Evolutionary conservation across 768 basidiomycete genomes (phyloP), one percentile per base, ranked within the genome.

Genomic region (Antrodiella citrinella): DNA sequence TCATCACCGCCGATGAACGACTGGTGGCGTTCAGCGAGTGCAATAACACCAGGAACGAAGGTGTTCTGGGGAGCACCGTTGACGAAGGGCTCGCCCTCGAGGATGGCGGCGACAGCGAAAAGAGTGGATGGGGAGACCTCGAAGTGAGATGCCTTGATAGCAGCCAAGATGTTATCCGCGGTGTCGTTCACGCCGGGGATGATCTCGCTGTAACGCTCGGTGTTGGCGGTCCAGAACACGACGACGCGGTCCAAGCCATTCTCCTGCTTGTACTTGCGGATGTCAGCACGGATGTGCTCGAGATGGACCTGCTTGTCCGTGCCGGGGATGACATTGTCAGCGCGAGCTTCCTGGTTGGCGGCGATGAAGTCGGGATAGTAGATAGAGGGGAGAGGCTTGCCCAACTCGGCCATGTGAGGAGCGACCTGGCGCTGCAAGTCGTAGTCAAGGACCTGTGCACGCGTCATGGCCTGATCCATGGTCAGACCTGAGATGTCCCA

Each of bases 31-130:
- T 97, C 95, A 39, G 95, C 91, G 56, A 99, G 87, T 58, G 82
- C 80, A 62, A 99, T 87, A 59, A 86, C 84, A 55, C 95, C 95
- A 0, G 95, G 95, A 21, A 99, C 93, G 59, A 97, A 97, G 3
- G 95, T 96, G 78, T 99, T 99, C 77, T 98, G 94, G 4, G 95
- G 95, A 9, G 95, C 93, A 45, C 95, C 95, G 63, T 97, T 97
- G 63, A 98, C 80, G 75, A 94, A 99, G 18, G 95, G 92, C 63
- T 86, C 82, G 50, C 86, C 86, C 69, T 98, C 95, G 58, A 97
- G 85, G 65, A 98, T 95, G 24, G 92, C 77, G 7, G 94, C 95
- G 52, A 97, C 86, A 18, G 95, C 95, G 63, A 97, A 98, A 57
- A 98, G 65, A 44, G 93, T 95, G 46, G 92, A 95, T 3, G 95